Evolutionary conservation across 371 early-diverging fungal species (phyloP).

Genomic region (Lichtheimia ramosa): DNA sequence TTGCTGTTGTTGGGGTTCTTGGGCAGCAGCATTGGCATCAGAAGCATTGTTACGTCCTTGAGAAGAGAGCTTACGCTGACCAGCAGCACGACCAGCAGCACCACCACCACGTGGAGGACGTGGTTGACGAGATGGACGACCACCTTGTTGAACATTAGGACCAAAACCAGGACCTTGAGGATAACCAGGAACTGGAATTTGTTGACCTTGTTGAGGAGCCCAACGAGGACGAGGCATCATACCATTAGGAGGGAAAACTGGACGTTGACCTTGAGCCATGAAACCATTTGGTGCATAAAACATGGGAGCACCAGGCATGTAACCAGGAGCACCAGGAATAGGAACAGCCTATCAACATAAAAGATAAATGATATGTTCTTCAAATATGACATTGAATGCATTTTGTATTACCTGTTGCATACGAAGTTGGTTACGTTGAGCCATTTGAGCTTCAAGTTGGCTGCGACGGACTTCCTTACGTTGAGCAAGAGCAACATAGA

Average conservation of each 20-base stretch:
- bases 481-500: conserved; percentile 97
- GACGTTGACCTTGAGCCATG: conserved; percentile 64
- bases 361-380: neutral
- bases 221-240: conserved; percentile 81
- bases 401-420: conserved; percentile 53
- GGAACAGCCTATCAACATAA: conserved; percentile 22
- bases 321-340: conserved; percentile 50
- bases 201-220: conserved; percentile 66
- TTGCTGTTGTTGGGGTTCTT: conserved; percentile 67
- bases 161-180: conserved; percentile 48
- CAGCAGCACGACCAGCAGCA: conserved; percentile 31
- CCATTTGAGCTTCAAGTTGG: conserved; percentile 93
- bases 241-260: conserved; percentile 72
- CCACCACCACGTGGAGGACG: conserved; percentile 64
- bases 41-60: conserved; percentile 30
- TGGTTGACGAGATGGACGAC: conserved; percentile 47
- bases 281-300: conserved; percentile 56
- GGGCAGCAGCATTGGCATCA: conserved; percentile 66
- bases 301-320: conserved; percentile 52
- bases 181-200: conserved; percentile 54
- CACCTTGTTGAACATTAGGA: conserved; percentile 37
- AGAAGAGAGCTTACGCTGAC: conserved; percentile 15
- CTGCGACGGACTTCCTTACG: conserved; percentile 94
- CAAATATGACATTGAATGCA: neutral
- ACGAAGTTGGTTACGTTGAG: conserved; percentile 87